Evolutionary conservation across 1,284 basidiomycete species (phyloP).

Genomic region (Fomitiporia mediterranea): DNA sequence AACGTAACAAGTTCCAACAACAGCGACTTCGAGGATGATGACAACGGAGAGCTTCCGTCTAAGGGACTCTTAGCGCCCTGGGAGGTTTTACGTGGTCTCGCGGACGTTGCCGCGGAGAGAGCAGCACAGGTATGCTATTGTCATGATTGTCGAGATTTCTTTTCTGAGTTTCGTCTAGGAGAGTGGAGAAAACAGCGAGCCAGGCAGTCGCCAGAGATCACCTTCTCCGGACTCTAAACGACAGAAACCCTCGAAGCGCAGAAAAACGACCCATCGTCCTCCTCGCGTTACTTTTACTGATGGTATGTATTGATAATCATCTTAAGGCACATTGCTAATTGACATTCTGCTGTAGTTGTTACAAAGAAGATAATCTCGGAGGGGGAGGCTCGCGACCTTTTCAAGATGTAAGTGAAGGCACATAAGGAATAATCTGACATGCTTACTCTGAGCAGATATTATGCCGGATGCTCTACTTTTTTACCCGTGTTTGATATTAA

Average conservation of each 20-base stretch:
- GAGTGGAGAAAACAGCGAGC: conserved; percentile 68
- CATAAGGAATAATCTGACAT: conserved; percentile 21
- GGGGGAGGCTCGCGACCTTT: conserved; percentile 76
- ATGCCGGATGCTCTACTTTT: conserved; percentile 85
- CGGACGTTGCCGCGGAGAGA: conserved; percentile 72
- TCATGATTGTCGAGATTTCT: conserved; percentile 18
- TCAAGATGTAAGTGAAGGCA: conserved; percentile 60
- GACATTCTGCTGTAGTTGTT: conserved; percentile 48
- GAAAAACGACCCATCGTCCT: conserved; percentile 58
- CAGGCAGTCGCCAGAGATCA: conserved; percentile 67
- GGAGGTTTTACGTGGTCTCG: conserved; percentile 75
- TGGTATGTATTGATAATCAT: conserved; percentile 38
- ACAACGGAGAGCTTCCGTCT: conserved; percentile 72
- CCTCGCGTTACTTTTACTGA: conserved; percentile 61
- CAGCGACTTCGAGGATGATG: conserved; percentile 69
- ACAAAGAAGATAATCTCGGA: conserved; percentile 77
- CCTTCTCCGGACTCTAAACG: conserved; percentile 60
- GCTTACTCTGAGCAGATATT: conserved; percentile 52
- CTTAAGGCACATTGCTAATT: not conserved
- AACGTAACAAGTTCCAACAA: conserved; percentile 71
- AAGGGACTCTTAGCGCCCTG: conserved; percentile 77
- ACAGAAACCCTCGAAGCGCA: conserved; percentile 60
- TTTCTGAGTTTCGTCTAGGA: conserved; percentile 40
- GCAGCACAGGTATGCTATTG: conserved; percentile 55
- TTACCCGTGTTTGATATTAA: conserved; percentile 78